Base-by-base conservation (phyloP, 306 rosid species). In the Quercus bicolor region DNA sequence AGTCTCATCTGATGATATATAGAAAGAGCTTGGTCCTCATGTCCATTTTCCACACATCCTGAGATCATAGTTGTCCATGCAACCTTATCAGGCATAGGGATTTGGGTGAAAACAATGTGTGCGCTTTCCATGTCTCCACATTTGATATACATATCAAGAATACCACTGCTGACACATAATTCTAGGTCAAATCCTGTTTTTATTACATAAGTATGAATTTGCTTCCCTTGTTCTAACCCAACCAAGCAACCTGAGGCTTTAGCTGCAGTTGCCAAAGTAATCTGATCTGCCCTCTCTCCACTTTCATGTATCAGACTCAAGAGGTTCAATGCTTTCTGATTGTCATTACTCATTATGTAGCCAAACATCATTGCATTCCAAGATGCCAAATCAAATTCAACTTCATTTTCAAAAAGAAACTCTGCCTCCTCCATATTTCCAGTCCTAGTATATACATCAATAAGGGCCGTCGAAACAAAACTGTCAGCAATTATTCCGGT, bases 21-120 rank as follows among this genome's bases (percentile, higher is more conserved):
- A 54, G 75, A 85, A 75, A 91, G 90, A 55, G 94, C 94, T 57
- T 45, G 87, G 8, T 86, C 88, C 79, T 89, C 94, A 7, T 87
- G 87, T 77, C 97, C 96, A 86, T 94, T 94, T 57, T 94, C 98
- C 70, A 91, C 73, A 28, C 83, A 90, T 26, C 97, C 94, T 6
- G 95, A 91, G 72, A 94, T 91, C 91, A 94, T 89, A 61, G 94
- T 89, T 19, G 95, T 94, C 96, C 98, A 94, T n/a, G 90, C 96
- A 75, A 94, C 91, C 77, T 88, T 85, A 73, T 91, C 97, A 4
- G 91, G 94, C 13, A 59, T 76, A 56, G 86, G 85, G 57, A 94
- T 94, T 81, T 81, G 86, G 51, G 59, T 70, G 85, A 94, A 94
- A 74, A 90, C 80, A 68, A 15, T 64, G 66, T 29, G 56, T 1